Base-by-base conservation (phyloP, 768 basidiomycete species). In the Trametes gibbosa region DNA sequence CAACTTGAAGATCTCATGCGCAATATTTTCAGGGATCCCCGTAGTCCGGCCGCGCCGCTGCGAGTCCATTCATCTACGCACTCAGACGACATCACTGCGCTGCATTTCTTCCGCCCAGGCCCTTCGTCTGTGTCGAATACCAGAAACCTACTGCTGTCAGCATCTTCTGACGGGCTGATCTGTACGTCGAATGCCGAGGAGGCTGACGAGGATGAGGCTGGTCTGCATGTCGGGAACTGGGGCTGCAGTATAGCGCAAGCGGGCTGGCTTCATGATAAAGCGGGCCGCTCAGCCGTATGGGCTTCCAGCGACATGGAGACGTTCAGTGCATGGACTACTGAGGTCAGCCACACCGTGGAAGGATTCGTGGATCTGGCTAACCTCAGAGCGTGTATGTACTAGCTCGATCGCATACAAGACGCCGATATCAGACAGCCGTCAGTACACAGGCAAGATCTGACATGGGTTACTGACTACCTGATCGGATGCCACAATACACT, bases 301-400 rank as follows among this genome's bases (percentile, higher is more conserved):
- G 89, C 87, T 23, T 81, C 84, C 12, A 95, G 92, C 63, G 95
- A 97, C 74, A 97, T 97, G 95, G 94, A 98, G 72, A 93, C 90
- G 0, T 89, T 95, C 64, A 89, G 89, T 56, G 79, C 83, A 14
- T 98, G 94, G 95, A 82, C 86, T 25, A 72, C 72, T 47, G 89
- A 92, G 73, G 90, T 87, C 59, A 29, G 70, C 59, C 7, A 13
- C 9, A 17, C 5, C n/a, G 1, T 17, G 9, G 12, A n/a, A 1
- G 24, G 2, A 12, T 13, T 0, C 21, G 37, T 54, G 25, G 46
- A 2, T 1, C 7, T 10, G 43, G 43, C 43, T 43, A 25, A 23
- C 35, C 7, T 23, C 57, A 12, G 8, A 47, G 17, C n/a, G n/a
- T n/a, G n/a, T n/a, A n/a, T 16, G 0, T 32, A 14, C 60, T 10